Conservation (phyloP, 179 eudicot genomes). For the Patellifolia procumbens region DNA sequence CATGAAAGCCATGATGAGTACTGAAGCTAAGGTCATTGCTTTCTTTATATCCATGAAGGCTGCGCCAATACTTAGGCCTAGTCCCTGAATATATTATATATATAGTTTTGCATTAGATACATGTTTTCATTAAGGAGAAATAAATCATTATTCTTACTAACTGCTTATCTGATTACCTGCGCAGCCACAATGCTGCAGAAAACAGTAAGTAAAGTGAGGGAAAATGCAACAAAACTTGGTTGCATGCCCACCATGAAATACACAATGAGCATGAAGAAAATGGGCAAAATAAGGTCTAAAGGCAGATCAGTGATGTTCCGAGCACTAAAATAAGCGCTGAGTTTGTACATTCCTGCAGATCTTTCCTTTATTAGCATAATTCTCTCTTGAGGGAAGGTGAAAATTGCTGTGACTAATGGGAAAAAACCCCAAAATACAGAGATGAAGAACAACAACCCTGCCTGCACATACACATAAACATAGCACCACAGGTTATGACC, state of each 20-base stretch:
- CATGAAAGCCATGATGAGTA: conserved; percentile 96
- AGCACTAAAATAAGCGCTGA: conserved; percentile 88
- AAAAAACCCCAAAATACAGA: conserved; percentile 95
- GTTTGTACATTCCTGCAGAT: conserved; percentile 88
- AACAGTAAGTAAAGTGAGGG: conserved; percentile 59
- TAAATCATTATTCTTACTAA: not conserved
- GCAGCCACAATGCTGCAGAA: conserved; percentile 88
- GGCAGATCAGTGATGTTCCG: conserved; percentile 89
- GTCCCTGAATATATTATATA: conserved; percentile 81
- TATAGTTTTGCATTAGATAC: not conserved
- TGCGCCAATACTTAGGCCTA: conserved; percentile 90
- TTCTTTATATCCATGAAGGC: conserved; percentile 85
- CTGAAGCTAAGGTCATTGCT: conserved; percentile 91
- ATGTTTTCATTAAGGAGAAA: not conserved
- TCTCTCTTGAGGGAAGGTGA: conserved; percentile 96
- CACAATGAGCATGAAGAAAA: conserved; percentile 71
- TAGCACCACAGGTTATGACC: not conserved
- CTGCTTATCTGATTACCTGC: conserved; percentile 52
- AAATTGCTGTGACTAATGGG: conserved; percentile 93
- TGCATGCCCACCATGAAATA: conserved; percentile 83
- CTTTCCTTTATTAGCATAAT: conserved; percentile 90
- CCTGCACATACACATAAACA: conserved; percentile 53
- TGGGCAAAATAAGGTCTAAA: conserved; percentile 75
- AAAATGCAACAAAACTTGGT: conserved; percentile 55
- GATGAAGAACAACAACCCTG: conserved; percentile 87